phyloP scores from a whole-genome alignment of 1,284 basidiomycete genomes.

The Heterobasidion irregulare region DNA sequence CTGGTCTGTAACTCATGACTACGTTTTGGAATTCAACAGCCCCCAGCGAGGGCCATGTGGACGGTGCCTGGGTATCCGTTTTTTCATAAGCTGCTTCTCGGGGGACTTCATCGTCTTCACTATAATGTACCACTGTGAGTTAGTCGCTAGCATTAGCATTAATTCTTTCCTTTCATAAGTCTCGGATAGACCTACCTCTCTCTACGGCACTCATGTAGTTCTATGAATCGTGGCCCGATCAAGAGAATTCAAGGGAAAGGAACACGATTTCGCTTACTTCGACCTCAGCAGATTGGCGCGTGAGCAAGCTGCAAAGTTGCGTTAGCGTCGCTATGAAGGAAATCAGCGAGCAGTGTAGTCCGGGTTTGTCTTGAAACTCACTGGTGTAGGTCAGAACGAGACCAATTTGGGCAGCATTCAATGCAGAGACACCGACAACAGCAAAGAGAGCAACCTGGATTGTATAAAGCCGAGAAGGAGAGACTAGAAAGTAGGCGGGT shows the following conservation, averaged over 20 bases:
- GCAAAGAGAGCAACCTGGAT: slow-evolving; percentile 44
- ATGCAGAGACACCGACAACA: slow-evolving; percentile 42
- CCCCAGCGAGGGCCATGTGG: slow-evolving; percentile 64
- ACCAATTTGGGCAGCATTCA: slow-evolving; percentile 62
- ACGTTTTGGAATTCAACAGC: slow-evolving; percentile 55
- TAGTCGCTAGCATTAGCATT: background rate
- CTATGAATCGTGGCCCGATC: slow-evolving; percentile 21
- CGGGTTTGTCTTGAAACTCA: background rate
- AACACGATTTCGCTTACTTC: slow-evolving; percentile 30
- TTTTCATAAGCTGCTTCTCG: slow-evolving; percentile 75
- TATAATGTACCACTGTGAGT: slow-evolving; percentile 55
- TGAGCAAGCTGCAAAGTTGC: slow-evolving; percentile 50
- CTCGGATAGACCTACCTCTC: slow-evolving; percentile 24
- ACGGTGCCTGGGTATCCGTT: slow-evolving; percentile 43
- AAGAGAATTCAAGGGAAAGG: background rate
- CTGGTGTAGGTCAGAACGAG: slow-evolving; percentile 65
- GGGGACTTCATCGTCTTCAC: slow-evolving; percentile 52
- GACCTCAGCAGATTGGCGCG: slow-evolving; percentile 55
- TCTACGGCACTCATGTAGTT: slow-evolving; percentile 92
- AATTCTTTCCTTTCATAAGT: background rate
- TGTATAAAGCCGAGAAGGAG: background rate
- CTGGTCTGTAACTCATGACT: slow-evolving; percentile 65
- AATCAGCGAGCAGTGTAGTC: background rate
- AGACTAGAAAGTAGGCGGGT: background rate
- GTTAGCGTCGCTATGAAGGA: slow-evolving; percentile 29